Evolutionary conservation across 1,284 basidiomycete genomes (phyloP).

Genomic region (Ganoderma leucocontextum): DNA sequence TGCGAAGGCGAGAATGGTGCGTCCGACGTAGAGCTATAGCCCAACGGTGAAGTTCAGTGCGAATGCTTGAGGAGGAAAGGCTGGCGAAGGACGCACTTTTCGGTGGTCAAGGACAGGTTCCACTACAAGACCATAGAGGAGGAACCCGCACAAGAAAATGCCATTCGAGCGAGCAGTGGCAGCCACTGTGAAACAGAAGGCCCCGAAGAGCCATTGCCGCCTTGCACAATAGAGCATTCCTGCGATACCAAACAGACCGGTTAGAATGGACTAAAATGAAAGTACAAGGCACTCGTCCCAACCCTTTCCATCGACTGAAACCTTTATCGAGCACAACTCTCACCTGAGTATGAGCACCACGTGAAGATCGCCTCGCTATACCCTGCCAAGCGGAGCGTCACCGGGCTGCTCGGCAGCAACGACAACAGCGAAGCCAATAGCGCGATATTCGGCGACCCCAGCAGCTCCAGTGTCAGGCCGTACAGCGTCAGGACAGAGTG

Average conservation of each 20-base stretch:
- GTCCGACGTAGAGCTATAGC: constrained; percentile 44
- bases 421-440: constrained; percentile 72
- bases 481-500: constrained; percentile 67
- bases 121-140: constrained; percentile 74
- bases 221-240: constrained; percentile 70
- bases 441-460: constrained; percentile 64
- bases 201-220: constrained; percentile 59
- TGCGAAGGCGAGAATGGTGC: constrained; percentile 45
- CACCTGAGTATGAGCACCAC: constrained; percentile 78
- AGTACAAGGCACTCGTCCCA: not conserved
- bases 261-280: not conserved
- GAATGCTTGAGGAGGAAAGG: not conserved
- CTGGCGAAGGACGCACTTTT: constrained; percentile 42
- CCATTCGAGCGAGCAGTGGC: constrained; percentile 86
- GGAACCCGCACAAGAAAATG: constrained; percentile 76
- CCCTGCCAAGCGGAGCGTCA: constrained; percentile 72
- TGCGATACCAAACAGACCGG: constrained; percentile 33
- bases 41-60: not conserved
- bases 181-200: constrained; percentile 72
- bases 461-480: constrained; percentile 61
- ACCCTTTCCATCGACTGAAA: not conserved
- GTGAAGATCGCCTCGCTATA: constrained; percentile 92
- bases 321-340: constrained; percentile 26
- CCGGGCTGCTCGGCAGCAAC: constrained; percentile 83
- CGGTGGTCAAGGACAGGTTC: constrained; percentile 53